Evolutionary conservation across 345 rosid genomes (phyloP).

Genomic region (Salix brachista): DNA sequence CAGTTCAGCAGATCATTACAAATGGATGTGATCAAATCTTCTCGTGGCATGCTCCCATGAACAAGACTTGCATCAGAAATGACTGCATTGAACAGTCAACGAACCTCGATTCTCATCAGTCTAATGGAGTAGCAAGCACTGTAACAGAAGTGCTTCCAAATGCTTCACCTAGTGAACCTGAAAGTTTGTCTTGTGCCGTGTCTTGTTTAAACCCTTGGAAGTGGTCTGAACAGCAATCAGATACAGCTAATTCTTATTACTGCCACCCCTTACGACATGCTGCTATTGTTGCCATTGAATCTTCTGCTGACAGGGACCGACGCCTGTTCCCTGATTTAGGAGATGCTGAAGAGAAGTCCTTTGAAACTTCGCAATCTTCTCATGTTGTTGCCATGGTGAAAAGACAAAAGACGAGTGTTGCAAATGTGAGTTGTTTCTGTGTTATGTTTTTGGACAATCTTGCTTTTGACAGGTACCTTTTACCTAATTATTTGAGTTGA

Average conservation of each 20-base stretch:
- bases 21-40: conserved; percentile 60
- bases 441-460: neutral
- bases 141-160: conserved; percentile 14
- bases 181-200: conserved; percentile 23
- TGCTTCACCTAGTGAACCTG: conserved; percentile 19
- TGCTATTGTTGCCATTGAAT: conserved; percentile 72
- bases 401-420: conserved; percentile 49
- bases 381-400: conserved; percentile 42
- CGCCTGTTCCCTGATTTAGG: conserved; percentile 41
- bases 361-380: conserved; percentile 26
- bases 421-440: conserved; percentile 31
- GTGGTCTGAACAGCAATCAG: conserved; percentile 43
- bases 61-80: conserved; percentile 17
- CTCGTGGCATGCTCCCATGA: conserved; percentile 21
- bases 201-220: conserved; percentile 75
- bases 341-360: conserved; percentile 20
- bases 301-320: conserved; percentile 79
- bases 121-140: conserved; percentile 11
- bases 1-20: conserved; percentile 46
- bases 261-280: conserved; percentile 85
- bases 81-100: conserved; percentile 15
- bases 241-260: conserved; percentile 20
- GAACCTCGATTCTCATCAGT: conserved; percentile 1
- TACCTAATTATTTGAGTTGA: neutral
- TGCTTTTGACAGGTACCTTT: neutral